Evolutionary conservation across 345 rosid species (phyloP), one percentile per base, ranked within the genome.

Genomic region (Bruguiera parviflora): DNA sequence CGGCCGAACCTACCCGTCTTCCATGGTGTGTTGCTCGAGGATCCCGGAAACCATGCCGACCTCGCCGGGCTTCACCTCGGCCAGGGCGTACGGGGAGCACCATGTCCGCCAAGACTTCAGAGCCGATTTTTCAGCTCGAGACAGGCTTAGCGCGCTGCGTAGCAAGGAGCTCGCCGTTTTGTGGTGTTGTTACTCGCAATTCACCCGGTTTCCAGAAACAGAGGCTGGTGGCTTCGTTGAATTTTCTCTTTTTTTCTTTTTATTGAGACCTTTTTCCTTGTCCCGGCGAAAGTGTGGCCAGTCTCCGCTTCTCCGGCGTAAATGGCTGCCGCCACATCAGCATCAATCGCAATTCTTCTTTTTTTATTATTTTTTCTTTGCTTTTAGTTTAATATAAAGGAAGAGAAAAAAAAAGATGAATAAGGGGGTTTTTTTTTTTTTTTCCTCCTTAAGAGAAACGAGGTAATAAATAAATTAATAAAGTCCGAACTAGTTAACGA

Each of bases 41-140:
- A 92, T 96, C 16, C 98, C 97, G 6, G 97, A 92, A 85, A 95
- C 87, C 73, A 81, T 67, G 67, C 98, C 98, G 75, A 95, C 77
- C 88, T 95, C 98, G 46, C 94, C 90, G 46, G 92, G 84, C 72
- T 85, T 86, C 78, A 81, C 66, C 84, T 92, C 90, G 18, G 86
- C 86, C 85, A 92, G 77, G 32, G 99, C 85, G 65, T 82, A 91
- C 2, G 87, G 68, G 25, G 91, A 76, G 82, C 80, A 84, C 4
- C 86, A 60, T 28, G 91, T 80, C 47, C 70, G 24, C 10, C 57
- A 31, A 37, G 58, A 46, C 19, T 47, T 62, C 24, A 51, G 61
- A 27, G 31, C 31, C 58, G 25, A 67, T 64, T 68, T 64, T n/a
- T 28, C 62, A 55, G 55, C 58, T 21, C 28, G 28, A n/a, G 65